Conservation (phyloP, 371 early-diverging fungal genomes). For the Mortierella sp. region DNA sequence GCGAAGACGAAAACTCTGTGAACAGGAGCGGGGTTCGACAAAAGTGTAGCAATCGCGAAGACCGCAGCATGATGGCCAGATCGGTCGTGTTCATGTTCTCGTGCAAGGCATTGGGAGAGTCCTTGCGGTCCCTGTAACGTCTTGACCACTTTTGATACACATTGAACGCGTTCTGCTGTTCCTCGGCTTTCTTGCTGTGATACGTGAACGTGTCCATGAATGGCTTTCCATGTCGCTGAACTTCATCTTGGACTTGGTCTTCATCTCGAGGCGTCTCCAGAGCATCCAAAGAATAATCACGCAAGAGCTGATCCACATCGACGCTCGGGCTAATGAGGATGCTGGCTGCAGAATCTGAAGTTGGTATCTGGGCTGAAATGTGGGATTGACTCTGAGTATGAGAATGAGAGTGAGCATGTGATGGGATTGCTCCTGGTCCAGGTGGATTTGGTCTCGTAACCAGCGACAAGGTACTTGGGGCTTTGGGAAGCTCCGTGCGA, state of each 20-base stretch:
- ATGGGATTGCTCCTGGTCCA: constrained; percentile 9
- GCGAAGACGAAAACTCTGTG: constrained; percentile 56
- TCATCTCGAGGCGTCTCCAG: constrained; percentile 45
- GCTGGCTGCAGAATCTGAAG: not conserved
- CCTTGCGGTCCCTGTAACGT: constrained; percentile 58
- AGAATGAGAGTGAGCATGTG: not conserved
- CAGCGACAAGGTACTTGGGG: constrained; percentile 25
- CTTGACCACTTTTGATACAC: constrained; percentile 77
- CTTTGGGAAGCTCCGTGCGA: constrained; percentile 30
- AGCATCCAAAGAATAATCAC: constrained; percentile 61
- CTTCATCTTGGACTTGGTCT: constrained; percentile 59
- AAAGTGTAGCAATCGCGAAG: constrained; percentile 71
- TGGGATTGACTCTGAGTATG: constrained; percentile 15
- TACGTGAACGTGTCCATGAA: constrained; percentile 65
- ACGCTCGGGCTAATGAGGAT: constrained; percentile 29
- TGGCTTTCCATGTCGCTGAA: constrained; percentile 67
- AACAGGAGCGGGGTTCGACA: constrained; percentile 74
- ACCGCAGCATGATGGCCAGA: constrained; percentile 67
- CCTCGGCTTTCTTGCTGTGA: constrained; percentile 65
- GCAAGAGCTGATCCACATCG: constrained; percentile 64
- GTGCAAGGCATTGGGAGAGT: constrained; percentile 39
- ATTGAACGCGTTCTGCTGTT: constrained; percentile 71
- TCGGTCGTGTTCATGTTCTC: constrained; percentile 68
- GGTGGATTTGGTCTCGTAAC: constrained; percentile 31
- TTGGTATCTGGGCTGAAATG: constrained; percentile 13